Evolutionary conservation across 169 alveolate species (phyloP).

Genomic region (Plasmodium falciparum): DNA sequence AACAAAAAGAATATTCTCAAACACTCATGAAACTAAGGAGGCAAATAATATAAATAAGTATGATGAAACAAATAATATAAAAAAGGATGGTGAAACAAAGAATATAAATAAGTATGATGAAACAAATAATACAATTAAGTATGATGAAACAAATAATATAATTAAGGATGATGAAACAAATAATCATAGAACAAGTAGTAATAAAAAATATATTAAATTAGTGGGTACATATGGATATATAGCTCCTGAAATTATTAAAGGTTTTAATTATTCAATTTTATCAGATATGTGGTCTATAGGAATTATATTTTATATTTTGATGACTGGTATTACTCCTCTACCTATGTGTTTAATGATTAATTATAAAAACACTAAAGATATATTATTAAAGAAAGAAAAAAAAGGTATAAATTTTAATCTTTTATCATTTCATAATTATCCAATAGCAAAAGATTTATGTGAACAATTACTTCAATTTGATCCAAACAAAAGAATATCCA

Average conservation of each 20-base stretch:
- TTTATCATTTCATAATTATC: conserved; percentile 90
- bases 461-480: conserved; percentile 88
- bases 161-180: no score
- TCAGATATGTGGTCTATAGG: conserved; percentile 95
- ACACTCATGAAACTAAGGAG: no score
- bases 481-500: conserved; percentile 87
- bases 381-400: conserved; percentile 84
- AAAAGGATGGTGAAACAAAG: no score
- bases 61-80: conserved; percentile 18
- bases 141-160: no score
- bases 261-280: conserved; percentile 88
- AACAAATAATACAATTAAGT: conserved; percentile 39
- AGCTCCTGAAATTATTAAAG: conserved; percentile 90
- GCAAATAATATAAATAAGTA: no score
- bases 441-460: conserved; percentile 92
- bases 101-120: no score
- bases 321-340: conserved; percentile 94
- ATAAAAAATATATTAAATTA: conserved; percentile 75
- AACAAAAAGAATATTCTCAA: no score
- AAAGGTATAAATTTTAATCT: conserved; percentile 91
- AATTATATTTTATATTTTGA: conserved; percentile 90
- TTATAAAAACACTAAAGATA: conserved; percentile 88
- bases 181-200: conserved; percentile 20
- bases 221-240: conserved; percentile 91
- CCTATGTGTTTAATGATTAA: conserved; percentile 91